phyloP scores from a whole-genome alignment of 208 protist genomes.

The Zelonia costaricensis region DNA sequence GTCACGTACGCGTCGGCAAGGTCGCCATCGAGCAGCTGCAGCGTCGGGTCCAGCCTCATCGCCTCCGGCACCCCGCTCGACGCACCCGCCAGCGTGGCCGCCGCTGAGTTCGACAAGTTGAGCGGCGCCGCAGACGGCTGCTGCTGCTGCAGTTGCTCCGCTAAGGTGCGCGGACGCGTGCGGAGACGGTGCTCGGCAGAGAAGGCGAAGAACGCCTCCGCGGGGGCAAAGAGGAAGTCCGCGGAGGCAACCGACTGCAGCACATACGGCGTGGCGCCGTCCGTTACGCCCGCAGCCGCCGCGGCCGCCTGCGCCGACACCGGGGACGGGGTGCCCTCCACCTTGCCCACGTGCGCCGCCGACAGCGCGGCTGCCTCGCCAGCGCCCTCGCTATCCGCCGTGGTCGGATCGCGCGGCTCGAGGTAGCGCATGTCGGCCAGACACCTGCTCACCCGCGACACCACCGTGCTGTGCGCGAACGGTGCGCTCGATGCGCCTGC shows the following conservation, averaged over 20 bases:
- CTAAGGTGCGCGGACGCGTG: conserved; percentile 1
- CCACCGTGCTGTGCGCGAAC: not conserved
- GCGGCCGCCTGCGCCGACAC: not conserved
- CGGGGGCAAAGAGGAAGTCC: conserved; percentile 49
- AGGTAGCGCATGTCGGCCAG: conserved; percentile 33
- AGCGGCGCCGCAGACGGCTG: too few relatives aligned
- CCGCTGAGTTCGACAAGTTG: too few relatives aligned
- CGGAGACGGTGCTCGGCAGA: conserved; percentile 14
- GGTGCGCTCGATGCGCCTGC: too few relatives aligned
- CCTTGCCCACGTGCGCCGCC: not conserved
- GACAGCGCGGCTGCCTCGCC: too few relatives aligned
- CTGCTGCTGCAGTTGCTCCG: conserved; percentile 12
- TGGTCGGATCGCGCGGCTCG: conserved; percentile 1
- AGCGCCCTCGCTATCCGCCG: not conserved
- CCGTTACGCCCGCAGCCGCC: not conserved
- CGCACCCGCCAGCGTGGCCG: not conserved
- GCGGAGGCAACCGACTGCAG: conserved; percentile 35
- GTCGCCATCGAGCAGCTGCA: conserved; percentile 35
- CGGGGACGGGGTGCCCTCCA: not conserved
- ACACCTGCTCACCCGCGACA: conserved; percentile 9
- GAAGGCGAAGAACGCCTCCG: conserved; percentile 51
- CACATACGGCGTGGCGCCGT: conserved; percentile 16
- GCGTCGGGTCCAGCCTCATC: conserved; percentile 36
- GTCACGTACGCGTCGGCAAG: conserved; percentile 37
- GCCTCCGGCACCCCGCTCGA: conserved; percentile 5